Evolutionary conservation across 768 basidiomycete species (phyloP).

Genomic region (Suillus tomentosus): DNA sequence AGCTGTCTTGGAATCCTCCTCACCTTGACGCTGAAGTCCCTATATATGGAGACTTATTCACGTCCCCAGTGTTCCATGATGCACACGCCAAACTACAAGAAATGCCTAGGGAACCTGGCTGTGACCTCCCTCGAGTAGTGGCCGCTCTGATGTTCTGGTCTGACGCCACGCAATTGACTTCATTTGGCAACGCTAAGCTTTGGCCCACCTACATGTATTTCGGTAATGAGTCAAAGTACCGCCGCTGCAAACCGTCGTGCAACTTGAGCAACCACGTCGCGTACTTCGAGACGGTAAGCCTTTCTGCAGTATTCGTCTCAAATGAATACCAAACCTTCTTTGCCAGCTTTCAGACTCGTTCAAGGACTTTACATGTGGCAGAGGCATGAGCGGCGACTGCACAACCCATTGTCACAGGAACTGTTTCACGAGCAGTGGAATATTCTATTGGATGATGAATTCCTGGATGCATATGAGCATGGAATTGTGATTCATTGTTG

Average conservation of each 20-base stretch:
- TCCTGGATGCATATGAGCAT: constrained; percentile 19
- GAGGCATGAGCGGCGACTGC: constrained; percentile 4
- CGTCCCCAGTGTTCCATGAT: constrained; percentile 15
- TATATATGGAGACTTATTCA: constrained; percentile 21
- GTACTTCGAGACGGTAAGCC: constrained; percentile 14
- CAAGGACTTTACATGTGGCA: constrained; percentile 9
- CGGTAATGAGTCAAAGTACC: constrained; percentile 30
- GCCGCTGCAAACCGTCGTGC: constrained; percentile 16
- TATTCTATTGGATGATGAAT: constrained; percentile 16
- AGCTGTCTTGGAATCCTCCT: constrained; percentile 18
- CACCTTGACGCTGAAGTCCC: background rate
- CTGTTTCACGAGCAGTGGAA: constrained; percentile 15
- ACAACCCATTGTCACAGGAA: constrained; percentile 21
- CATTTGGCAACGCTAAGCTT: constrained; percentile 30
- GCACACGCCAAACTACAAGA: constrained; percentile 8
- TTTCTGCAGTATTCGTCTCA: too few species aligned
- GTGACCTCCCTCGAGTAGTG: constrained; percentile 21
- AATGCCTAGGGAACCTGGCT: constrained; percentile 15
- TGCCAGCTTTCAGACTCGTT: background rate
- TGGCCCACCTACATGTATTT: constrained; percentile 31
- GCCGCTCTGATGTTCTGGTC: constrained; percentile 34
- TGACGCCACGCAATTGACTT: constrained; percentile 32
- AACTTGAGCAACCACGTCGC: constrained; percentile 16
- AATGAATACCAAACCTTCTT: too few species aligned
- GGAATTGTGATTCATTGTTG: constrained; percentile 20